Evolutionary conservation across 768 basidiomycete species (phyloP).

Genomic region (Boletus rex-veris): DNA sequence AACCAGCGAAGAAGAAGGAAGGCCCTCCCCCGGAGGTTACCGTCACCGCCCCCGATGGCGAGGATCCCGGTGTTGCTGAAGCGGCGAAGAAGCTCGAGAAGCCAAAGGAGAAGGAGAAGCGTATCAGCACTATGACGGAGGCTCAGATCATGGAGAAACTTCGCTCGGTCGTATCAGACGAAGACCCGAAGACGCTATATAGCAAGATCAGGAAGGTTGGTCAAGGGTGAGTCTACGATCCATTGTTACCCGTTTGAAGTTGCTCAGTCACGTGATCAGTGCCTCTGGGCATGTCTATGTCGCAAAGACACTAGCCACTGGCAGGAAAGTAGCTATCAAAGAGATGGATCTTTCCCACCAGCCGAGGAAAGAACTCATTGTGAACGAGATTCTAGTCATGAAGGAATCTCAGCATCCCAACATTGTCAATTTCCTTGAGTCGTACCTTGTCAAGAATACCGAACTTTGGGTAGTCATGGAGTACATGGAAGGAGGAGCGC

Average conservation of each 20-base stretch:
- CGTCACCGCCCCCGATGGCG: conserved; percentile 46
- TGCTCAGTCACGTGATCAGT: conserved; percentile 40
- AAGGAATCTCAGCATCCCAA: conserved; percentile 97
- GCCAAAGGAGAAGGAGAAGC: conserved; percentile 53
- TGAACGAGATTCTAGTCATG: conserved; percentile 98
- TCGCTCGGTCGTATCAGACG: conserved; percentile 77
- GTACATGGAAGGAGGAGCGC: conserved; percentile 96
- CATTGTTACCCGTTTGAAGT: not conserved
- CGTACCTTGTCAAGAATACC: conserved; percentile 81
- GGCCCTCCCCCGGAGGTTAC: conserved; percentile 40
- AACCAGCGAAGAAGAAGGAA: conserved; percentile 63
- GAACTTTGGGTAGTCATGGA: conserved; percentile 99
- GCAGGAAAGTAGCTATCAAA: conserved; percentile 94
- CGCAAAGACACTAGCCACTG: conserved; percentile 81
- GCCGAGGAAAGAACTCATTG: conserved; percentile 95
- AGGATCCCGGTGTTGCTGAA: conserved; percentile 53
- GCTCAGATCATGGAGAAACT: conserved; percentile 98
- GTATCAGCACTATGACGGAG: conserved; percentile 96
- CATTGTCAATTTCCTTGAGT: conserved; percentile 93
- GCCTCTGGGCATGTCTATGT: conserved; percentile 98
- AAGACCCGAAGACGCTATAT: conserved; percentile 87
- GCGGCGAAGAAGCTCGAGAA: conserved; percentile 68
- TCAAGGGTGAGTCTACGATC: conserved; percentile 72
- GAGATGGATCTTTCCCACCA: conserved; percentile 97
- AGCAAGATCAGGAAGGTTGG: conserved; percentile 99